Base-by-base conservation (phyloP, 2,329 filamentous ascomycete genomes). In the Pseudogymnoascus sp. region DNA sequence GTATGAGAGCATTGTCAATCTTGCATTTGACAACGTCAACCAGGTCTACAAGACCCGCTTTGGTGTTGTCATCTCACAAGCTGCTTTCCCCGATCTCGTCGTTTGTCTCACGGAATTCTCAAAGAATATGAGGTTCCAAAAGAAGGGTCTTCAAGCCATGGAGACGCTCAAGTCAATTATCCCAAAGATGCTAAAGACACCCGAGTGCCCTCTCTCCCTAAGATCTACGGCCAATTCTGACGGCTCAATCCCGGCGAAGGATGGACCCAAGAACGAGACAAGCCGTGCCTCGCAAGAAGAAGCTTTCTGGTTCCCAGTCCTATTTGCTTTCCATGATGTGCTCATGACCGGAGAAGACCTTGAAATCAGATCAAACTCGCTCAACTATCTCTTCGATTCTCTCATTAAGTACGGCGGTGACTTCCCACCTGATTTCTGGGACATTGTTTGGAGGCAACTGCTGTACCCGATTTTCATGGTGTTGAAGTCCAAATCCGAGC, bases 401-500 rank as follows among this genome's bases (percentile, higher is more conserved):
- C 81, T 99, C 6, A 88, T 96, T 65, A 87, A 86, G 67, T 95
- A 98, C 70, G 95, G 96, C 37, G 90, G 91, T 16, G 90, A 92
- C 69, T 99, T 97, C 71, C 92, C 93, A 3, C 81, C 88, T 1
- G 92, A 96, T 63, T 99, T 99, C 75, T 99, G 95, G 95, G 95
- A 99, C 75, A 96, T 95, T 16, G 83, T 99, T 0, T 99, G 95
- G 93, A 86, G 93, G 61, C 95, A 99, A 75, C 85, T 99, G 65
- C 83, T 99, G 1, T 98, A 96, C 70, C 96, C 95, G 0, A 99
- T 99, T 69, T 99, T 99, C 78, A 93, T 98, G 83, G 96, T 99
- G 1, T 79, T 99, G 48, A 92, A 96, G 69, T 97, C 95, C 16
- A 92, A 95, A 68, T 96, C 93, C 0, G 95, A 99, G 75, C 96